Evolutionary conservation across 75 land plant genomes (phyloP), one percentile per base, ranked within the genome.

Genomic region (Selaginella tamariscina): DNA sequence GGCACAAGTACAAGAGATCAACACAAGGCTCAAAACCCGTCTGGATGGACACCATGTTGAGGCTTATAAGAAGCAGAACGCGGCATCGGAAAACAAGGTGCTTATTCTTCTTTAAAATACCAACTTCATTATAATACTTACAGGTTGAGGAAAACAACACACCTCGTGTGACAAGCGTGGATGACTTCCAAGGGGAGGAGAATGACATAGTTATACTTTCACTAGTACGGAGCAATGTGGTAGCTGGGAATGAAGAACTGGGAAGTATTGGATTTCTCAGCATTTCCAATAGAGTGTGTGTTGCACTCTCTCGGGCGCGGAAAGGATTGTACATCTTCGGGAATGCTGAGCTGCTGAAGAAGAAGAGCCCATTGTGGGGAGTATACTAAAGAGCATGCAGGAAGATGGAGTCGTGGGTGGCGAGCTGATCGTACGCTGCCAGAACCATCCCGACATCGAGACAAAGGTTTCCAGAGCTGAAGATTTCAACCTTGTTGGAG

Each of bases 171-270:
- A 57, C 71, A 30, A 74, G 76, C 5, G 76, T 74, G 21, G 76
- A 74, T 70, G 76, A 74, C 13, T 74, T 71, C 21, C 73, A 74
- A 29, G 76, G 76, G 20, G 76, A 74, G 54, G 76, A 74, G 28
- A 56, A 64, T 55, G 60, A 70, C 27, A 74, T 74, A 28, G 63
- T 74, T 1, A n/a, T 74, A 21, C 73, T 74, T 22, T 74, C 76
- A 28, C 28, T 74, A 24, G 76, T 74, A 8, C 23, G 76, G 57
- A 74, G 49, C 54, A 73, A 28, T 11, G 28, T 27, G 1, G 26
- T 59, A 56, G 31, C 44, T 0, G 15, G 44, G 1, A 75, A 75
- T 30, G 70, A 66, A 67, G 20, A 11, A 2, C 29, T 66, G 20
- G 67, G 74, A 21, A 70, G 39, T 11, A 74, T 74, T 26, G 76